Percentiles rank a stretch among this genome's conserved stretches.
Conservation (phyloP, 495 filamentous ascomycete species). For the Lophiotrema nucula region DNA sequence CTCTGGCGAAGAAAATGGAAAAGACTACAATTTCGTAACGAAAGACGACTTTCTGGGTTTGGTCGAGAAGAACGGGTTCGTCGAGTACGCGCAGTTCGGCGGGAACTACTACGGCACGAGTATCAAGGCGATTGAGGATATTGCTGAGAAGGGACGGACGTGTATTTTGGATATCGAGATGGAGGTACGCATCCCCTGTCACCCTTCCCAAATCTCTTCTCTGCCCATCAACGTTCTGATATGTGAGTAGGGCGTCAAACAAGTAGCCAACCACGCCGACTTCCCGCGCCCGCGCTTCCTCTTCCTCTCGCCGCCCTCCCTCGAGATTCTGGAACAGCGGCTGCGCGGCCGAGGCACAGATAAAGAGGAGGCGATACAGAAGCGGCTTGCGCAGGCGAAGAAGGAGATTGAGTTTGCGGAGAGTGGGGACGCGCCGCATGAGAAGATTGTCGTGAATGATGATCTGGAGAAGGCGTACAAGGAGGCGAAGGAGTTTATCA, state of each 20-base stretch:
- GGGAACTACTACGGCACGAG: constrained; percentile 86
- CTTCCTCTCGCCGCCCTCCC: constrained; percentile 77
- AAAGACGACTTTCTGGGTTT: constrained; percentile 68
- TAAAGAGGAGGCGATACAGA: constrained; percentile 69
- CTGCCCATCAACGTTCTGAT: background rate
- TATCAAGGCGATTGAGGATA: constrained; percentile 69
- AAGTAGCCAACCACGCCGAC: constrained; percentile 72
- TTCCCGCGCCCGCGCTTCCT: constrained; percentile 72
- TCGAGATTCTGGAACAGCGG: constrained; percentile 71
- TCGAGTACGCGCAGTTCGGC: constrained; percentile 87
- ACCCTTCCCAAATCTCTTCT: background rate
- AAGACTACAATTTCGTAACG: constrained; percentile 78
- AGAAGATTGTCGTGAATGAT: constrained; percentile 86
- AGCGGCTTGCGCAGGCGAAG: constrained; percentile 74
- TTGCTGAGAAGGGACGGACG: constrained; percentile 63
- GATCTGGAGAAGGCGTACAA: constrained; percentile 79
- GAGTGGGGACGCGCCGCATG: constrained; percentile 66
- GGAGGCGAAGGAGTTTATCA: constrained; percentile 66
- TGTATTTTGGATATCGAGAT: constrained; percentile 90
- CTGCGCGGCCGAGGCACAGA: constrained; percentile 84
- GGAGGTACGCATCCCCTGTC: constrained; percentile 54
- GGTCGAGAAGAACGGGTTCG: constrained; percentile 69
- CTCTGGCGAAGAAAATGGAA: constrained; percentile 69
- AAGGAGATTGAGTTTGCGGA: constrained; percentile 79
- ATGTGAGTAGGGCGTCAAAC: constrained; percentile 74